Percentiles rank a stretch among this genome's conserved stretches.
phyloP scores from a whole-genome alignment of 148 eudicot genomes.

The Limonium bicolor region DNA sequence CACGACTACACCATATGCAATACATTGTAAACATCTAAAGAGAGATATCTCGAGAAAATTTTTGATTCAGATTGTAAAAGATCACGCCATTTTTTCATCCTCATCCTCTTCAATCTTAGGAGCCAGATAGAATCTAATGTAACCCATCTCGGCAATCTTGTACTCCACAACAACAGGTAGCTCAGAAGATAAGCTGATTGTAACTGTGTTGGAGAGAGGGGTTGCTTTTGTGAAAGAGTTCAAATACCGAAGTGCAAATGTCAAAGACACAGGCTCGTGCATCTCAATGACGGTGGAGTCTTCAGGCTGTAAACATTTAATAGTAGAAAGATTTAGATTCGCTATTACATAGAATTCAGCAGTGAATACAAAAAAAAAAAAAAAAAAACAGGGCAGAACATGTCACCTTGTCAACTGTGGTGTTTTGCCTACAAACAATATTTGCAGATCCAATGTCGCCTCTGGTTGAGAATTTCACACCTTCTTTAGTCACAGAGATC shows the following conservation, averaged over 20 bases:
- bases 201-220: slow-evolving; percentile 63
- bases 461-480: slow-evolving; percentile 72
- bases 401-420: slow-evolving; percentile 81
- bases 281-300: slow-evolving; percentile 78
- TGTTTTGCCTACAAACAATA: slow-evolving; percentile 70
- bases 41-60: no score
- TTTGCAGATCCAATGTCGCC: slow-evolving; percentile 92
- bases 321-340: no score
- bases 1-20: no score
- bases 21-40: no score
- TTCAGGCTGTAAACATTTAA: slow-evolving; percentile 88
- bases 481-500: slow-evolving; percentile 87
- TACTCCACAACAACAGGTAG: slow-evolving; percentile 84
- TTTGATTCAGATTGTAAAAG: neutral
- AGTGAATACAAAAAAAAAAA: neutral
- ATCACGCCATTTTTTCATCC: slow-evolving; percentile 28
- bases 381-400: neutral
- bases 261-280: slow-evolving; percentile 78
- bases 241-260: slow-evolving; percentile 80
- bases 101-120: slow-evolving; percentile 93
- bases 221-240: slow-evolving; percentile 91
- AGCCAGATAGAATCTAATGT: slow-evolving; percentile 78
- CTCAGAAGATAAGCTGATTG: slow-evolving; percentile 82
- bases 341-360: no score
- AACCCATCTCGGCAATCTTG: slow-evolving; percentile 95